Evolutionary conservation across 805 yeast genomes (phyloP).

Genomic region (Candida pseudofarinosa): DNA sequence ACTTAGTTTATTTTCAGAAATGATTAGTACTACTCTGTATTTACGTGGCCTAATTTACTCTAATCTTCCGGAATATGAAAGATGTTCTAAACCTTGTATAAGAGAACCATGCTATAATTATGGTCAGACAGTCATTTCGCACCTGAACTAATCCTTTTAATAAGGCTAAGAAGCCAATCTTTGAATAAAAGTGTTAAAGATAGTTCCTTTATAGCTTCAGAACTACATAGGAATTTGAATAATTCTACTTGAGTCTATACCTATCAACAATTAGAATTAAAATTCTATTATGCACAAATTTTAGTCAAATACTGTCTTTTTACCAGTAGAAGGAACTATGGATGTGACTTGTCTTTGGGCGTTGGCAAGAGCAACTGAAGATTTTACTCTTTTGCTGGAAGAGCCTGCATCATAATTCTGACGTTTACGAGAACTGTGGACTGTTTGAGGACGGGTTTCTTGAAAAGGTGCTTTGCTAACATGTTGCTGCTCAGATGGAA

Average conservation of each 20-base stretch:
- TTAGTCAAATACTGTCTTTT: conserved; percentile 68
- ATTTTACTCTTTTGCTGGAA: conserved; percentile 50
- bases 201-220: too few species aligned
- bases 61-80: too few species aligned
- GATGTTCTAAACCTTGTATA: too few species aligned
- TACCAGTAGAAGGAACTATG: conserved; percentile 87
- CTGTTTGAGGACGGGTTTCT: background rate
- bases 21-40: too few species aligned
- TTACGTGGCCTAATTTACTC: too few species aligned
- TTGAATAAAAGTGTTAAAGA: too few species aligned
- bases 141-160: too few species aligned
- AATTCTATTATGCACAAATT: background rate
- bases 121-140: too few species aligned
- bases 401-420: conserved; percentile 1
- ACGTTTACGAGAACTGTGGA: conserved; percentile 12
- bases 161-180: too few species aligned
- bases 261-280: background rate
- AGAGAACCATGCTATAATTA: too few species aligned
- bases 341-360: conserved; percentile 90
- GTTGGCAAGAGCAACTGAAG: conserved; percentile 81
- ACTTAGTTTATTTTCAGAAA: background rate
- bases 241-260: too few species aligned
- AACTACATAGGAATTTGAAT: too few species aligned
- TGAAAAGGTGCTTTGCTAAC: background rate
- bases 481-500: conserved; percentile 4